Percentiles rank a stretch among this genome's conserved stretches.
Evolutionary conservation across 2,329 filamentous ascomycete genomes (phyloP).

Genomic region (Escovopsis weberi): DNA sequence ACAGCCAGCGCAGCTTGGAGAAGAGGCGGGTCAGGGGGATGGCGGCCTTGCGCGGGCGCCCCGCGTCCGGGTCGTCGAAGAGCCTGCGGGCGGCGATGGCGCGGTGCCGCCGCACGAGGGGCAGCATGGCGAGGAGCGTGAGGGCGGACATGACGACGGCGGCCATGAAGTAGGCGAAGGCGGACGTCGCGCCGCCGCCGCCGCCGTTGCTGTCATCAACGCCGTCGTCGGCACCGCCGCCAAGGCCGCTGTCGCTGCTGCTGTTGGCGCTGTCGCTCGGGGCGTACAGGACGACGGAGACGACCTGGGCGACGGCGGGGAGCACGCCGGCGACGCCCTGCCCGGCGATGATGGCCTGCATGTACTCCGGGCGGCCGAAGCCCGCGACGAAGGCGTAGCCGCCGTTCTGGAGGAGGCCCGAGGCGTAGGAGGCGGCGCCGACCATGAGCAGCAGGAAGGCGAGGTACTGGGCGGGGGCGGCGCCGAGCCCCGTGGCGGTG

Average conservation of each 20-base stretch:
- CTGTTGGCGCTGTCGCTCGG: conserved; percentile 15
- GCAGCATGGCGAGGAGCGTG: conserved; percentile 59
- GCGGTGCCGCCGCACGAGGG: conserved; percentile 50
- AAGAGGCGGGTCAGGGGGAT: conserved; percentile 50
- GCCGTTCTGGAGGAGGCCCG: conserved; percentile 83
- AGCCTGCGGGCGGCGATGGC: conserved; percentile 35
- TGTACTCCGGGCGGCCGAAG: conserved; percentile 78
- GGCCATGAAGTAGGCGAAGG: conserved; percentile 83
- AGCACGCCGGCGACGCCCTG: conserved; percentile 87
- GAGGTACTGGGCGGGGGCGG: conserved; percentile 55
- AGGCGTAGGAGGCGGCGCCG: conserved; percentile 60
- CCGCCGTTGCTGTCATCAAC: background rate
- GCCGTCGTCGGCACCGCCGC: no score
- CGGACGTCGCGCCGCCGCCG: conserved; percentile 35
- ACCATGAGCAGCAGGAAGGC: conserved; percentile 73
- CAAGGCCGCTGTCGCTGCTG: conserved; percentile 8
- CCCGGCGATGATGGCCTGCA: conserved; percentile 89
- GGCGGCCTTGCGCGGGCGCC: conserved; percentile 35
- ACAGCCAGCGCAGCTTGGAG: conserved; percentile 63
- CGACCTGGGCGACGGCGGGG: conserved; percentile 74
- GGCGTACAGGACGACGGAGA: conserved; percentile 54
- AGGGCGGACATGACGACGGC: conserved; percentile 61
- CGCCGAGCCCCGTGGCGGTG: conserved; percentile 51
- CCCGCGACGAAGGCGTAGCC: conserved; percentile 82
- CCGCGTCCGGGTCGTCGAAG: conserved; percentile 34